Base-by-base conservation (phyloP, 306 rosid species). In the Arachis stenosperma region DNA sequence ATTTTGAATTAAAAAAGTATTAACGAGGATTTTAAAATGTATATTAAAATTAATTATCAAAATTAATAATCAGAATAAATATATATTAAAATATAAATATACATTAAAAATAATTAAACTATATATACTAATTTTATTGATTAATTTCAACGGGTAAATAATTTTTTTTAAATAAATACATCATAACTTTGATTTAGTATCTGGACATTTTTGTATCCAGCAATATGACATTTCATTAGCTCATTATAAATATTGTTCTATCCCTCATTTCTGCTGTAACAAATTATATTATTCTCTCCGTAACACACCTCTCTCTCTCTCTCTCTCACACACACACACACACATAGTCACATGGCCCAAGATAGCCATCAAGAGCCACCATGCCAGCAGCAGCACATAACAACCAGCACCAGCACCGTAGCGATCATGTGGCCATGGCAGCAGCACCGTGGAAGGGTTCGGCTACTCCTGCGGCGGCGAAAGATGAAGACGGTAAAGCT, bases 401-500 rank as follows among this genome's bases (percentile, higher is more conserved):
- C 62, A 55, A 22, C 55, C 44, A 30, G 30, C 37, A 33, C 79
- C 29, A 50, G 50, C 40, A 39, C 61, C 9, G n/a, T 37, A 48
- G 9, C 55, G 7, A 17, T 81, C 5, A 29, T 13, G 11, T 48
- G 58, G 33, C 69, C 55, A 57, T 73, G 81, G 81, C 59, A 63
- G 30, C 51, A 17, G 7, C 82, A 84, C n/a, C 82, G 43, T 1
- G 37, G 37, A 33, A 14, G 77, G 7, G 6, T 89, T 33, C 37
- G 37, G 67, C 61, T 56, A 5, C 57, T 86, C 1, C 67, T 82
- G 7, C 77, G 88, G 30, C 86, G 90, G 74, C 44, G 79, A 52
- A 85, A 73, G 65, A 61, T 85, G 27, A 78, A 76, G 27, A 69
- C 71, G 2, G 76, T 79, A 71, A 74, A 86, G 3, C 86, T 92